Percentiles rank a stretch among this genome's conserved stretches.
phyloP scores from a whole-genome alignment of 2,329 filamentous ascomycete species.

The Penicillium sp. region DNA sequence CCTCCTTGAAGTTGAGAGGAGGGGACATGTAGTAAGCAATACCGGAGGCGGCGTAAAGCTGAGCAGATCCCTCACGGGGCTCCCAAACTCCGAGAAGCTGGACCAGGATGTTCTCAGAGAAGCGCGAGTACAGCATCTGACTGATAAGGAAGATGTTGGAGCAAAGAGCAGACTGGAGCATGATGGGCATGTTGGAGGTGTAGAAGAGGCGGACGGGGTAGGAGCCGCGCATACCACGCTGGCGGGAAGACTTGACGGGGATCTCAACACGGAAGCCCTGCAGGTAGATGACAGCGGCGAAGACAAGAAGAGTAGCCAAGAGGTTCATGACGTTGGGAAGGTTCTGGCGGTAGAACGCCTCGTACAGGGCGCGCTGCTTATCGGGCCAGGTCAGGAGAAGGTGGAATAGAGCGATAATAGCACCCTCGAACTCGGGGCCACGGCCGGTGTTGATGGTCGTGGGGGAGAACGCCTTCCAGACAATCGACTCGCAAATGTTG shows the following conservation, averaged over 20 bases:
- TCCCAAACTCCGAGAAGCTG: conserved; percentile 98
- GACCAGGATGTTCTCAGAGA: conserved; percentile 98
- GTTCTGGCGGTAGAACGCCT: conserved; percentile 99
- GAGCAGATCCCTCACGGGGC: conserved; percentile 86
- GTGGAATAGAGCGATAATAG: conserved; percentile 96
- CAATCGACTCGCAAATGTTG: conserved; percentile 99
- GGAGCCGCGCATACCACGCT: conserved; percentile 96
- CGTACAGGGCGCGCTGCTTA: conserved; percentile 97
- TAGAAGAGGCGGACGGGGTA: conserved; percentile 99
- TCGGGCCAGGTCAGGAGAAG: conserved; percentile 97
- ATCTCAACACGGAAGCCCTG: conserved; percentile 99
- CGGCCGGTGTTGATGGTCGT: conserved; percentile 99
- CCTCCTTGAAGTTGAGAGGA: conserved; percentile 94
- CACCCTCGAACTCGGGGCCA: conserved; percentile 98
- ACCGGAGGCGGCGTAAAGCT: conserved; percentile 90
- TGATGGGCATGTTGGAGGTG: conserved; percentile 99
- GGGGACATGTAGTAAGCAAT: conserved; percentile 99
- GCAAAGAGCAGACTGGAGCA: conserved; percentile 97
- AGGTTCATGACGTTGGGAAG: conserved; percentile 99
- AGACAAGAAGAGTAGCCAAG: conserved; percentile 85
- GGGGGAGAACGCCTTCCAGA: conserved; percentile 99
- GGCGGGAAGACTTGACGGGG: conserved; percentile 97
- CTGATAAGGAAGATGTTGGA: conserved; percentile 99
- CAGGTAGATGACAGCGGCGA: conserved; percentile 97
- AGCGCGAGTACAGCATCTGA: conserved; percentile 99